These are phyloP conservation scores for Colletotrichum endophyticum DNA, from an alignment of 2,329 filamentous ascomycete species.

Conservation along the genomic window DNA sequence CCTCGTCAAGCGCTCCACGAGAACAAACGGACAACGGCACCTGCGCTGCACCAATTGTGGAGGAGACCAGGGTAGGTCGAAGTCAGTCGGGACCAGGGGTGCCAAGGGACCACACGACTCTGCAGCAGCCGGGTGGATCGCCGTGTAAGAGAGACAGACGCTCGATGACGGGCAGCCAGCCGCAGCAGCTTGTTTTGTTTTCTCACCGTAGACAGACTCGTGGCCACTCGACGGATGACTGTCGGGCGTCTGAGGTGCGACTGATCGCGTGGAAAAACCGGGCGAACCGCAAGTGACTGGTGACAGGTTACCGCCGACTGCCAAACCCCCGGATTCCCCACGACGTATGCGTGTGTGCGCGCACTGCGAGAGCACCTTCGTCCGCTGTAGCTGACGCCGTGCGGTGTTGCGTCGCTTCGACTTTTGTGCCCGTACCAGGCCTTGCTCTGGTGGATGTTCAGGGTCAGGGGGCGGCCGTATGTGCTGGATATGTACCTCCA, in stretches of 20 bases:
- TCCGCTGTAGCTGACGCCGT: neutral
- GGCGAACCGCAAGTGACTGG: neutral
- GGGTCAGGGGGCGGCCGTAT: slow-evolving; percentile 10
- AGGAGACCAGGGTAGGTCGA: neutral
- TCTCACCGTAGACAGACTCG: neutral
- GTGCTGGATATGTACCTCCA: neutral
- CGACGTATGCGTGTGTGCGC: neutral
- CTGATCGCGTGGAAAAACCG: neutral
- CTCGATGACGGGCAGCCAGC: slow-evolving; percentile 7
- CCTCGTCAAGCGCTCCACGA: neutral
- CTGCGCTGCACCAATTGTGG: neutral
- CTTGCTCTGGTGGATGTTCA: neutral
- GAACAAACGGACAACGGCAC: neutral
- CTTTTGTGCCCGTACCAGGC: neutral
- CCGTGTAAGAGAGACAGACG: slow-evolving; percentile 2
- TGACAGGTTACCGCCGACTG: neutral
- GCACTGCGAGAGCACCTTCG: neutral
- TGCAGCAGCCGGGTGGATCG: slow-evolving; percentile 16
- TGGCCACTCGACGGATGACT: neutral
- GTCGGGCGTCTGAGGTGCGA: neutral
- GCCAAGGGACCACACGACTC: slow-evolving; percentile 1
- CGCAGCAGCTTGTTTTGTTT: neutral
- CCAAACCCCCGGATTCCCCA: slow-evolving; percentile 1
- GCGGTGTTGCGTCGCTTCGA: neutral
- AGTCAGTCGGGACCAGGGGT: neutral